Evolutionary conservation across 495 filamentous ascomycete species (phyloP).

Genomic region (Aspergillus indologenus): DNA sequence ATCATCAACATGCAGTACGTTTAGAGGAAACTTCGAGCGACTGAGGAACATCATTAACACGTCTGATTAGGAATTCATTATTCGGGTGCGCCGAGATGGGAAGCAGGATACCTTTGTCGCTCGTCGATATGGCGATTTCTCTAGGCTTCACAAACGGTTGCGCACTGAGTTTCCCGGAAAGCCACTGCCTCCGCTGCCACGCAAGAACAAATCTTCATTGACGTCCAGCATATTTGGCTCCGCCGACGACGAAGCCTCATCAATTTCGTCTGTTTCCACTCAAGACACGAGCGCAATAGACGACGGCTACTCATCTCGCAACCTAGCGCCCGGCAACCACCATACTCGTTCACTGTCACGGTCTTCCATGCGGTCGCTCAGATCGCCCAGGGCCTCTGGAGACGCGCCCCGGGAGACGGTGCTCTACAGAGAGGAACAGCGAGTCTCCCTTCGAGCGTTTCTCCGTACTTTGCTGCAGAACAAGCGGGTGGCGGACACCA

Average conservation of each 20-base stretch:
- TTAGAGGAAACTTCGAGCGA: background rate
- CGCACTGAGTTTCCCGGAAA: slow-evolving; percentile 89
- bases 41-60: slow-evolving; percentile 7
- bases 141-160: slow-evolving; percentile 70
- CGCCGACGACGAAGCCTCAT: slow-evolving; percentile 67
- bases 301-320: slow-evolving; percentile 31
- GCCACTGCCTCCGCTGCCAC: slow-evolving; percentile 78
- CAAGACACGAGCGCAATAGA: slow-evolving; percentile 39
- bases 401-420: slow-evolving; percentile 47
- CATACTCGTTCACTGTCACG: slow-evolving; percentile 37
- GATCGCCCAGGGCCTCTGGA: slow-evolving; percentile 50
- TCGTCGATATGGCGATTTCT: slow-evolving; percentile 86
- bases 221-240: slow-evolving; percentile 54
- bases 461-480: slow-evolving; percentile 80
- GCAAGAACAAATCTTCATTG: slow-evolving; percentile 80
- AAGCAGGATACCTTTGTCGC: slow-evolving; percentile 73
- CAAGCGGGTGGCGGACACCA: slow-evolving; percentile 74
- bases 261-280: slow-evolving; percentile 74
- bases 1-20: slow-evolving; percentile 88
- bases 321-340: slow-evolving; percentile 21
- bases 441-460: slow-evolving; percentile 88
- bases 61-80: slow-evolving; percentile 71
- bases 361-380: slow-evolving; percentile 34
- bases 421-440: slow-evolving; percentile 85
- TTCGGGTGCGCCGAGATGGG: slow-evolving; percentile 72